Conservation (phyloP, 169 alveolate species). For the Perkinsus olseni region DNA sequence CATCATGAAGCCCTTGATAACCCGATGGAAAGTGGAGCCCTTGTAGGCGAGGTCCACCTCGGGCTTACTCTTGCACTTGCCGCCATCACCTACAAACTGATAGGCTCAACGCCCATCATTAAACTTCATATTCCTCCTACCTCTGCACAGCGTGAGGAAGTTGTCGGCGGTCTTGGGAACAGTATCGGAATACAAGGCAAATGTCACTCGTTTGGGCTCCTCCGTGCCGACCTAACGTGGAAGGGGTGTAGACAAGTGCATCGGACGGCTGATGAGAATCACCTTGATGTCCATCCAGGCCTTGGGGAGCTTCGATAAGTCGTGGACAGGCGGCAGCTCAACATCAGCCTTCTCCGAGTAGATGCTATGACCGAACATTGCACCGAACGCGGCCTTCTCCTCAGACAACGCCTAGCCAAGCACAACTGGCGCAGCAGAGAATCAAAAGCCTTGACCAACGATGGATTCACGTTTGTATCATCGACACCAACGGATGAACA, state of each 20-base stretch:
- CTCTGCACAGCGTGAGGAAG: conserved; percentile 79
- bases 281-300: neutral
- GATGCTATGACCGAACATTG: neutral
- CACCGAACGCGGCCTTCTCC: neutral
- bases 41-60: conserved; percentile 29
- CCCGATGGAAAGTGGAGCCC: conserved; percentile 78
- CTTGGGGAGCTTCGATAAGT: neutral
- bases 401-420: neutral
- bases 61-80: neutral
- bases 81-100: neutral
- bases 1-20: conserved; percentile 90
- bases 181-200: conserved; percentile 77
- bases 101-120: neutral
- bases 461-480: no score
- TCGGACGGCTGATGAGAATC: no score
- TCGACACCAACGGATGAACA: no score
- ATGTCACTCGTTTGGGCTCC: conserved; percentile 74
- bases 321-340: neutral
- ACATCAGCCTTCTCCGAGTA: neutral
- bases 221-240: conserved; percentile 39
- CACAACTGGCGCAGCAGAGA: no score
- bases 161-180: conserved; percentile 86
- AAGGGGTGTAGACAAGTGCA: no score
- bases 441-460: no score
- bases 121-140: conserved; percentile 30